These are phyloP conservation scores for Vaccinium vitisidaea DNA, from an alignment of 148 eudicot species.

Conservation along the genomic window DNA sequence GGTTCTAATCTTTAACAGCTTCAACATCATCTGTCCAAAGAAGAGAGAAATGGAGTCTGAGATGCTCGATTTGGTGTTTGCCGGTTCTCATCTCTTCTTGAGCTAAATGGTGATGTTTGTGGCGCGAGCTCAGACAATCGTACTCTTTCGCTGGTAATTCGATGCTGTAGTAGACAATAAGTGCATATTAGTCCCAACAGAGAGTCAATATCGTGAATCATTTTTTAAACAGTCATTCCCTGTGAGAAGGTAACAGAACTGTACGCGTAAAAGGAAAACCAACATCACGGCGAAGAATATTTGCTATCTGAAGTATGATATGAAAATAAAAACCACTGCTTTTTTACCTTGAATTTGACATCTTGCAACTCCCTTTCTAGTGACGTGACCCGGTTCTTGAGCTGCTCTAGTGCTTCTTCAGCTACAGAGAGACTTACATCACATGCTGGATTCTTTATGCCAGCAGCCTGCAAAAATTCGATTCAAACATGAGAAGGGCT, in stretches of 20 bases:
- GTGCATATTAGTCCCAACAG: neutral
- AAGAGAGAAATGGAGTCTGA: slow-evolving; percentile 59
- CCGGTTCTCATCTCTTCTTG: slow-evolving; percentile 44
- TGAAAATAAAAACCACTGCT: neutral
- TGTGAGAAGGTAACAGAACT: neutral
- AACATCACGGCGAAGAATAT: neutral
- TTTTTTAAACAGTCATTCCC: neutral
- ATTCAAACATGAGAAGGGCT: neutral
- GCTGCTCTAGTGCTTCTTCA: slow-evolving; percentile 70
- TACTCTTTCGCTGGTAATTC: slow-evolving; percentile 52
- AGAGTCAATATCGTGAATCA: no score
- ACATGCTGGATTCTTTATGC: slow-evolving; percentile 49
- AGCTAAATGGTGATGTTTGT: slow-evolving; percentile 44
- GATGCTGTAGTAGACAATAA: slow-evolving; percentile 36
- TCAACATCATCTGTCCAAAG: slow-evolving; percentile 51
- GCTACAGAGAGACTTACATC: slow-evolving; percentile 51
- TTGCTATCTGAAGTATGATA: neutral
- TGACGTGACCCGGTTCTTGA: slow-evolving; percentile 36
- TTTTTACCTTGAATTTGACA: slow-evolving; percentile 53
- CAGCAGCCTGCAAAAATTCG: slow-evolving; percentile 58
- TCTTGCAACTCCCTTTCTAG: slow-evolving; percentile 72
- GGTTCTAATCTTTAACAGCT: no score
- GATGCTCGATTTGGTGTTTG: slow-evolving; percentile 42
- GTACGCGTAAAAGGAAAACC: neutral
- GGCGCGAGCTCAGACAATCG: slow-evolving; percentile 60